phyloP scores from a whole-genome alignment of 148 eudicot genomes.

The Limonium bicolor region DNA sequence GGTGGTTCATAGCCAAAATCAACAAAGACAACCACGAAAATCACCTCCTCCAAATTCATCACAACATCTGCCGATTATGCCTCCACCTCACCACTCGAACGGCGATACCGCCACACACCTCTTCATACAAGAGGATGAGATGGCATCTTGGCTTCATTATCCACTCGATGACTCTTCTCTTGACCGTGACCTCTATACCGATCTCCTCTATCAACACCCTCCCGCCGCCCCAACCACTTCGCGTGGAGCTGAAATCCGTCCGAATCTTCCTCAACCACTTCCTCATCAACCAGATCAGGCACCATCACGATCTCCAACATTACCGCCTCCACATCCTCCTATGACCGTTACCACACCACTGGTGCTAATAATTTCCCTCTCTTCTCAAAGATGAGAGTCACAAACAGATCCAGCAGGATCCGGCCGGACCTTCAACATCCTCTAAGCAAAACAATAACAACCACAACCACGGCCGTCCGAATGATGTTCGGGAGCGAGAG shows the following conservation, averaged over 20 bases:
- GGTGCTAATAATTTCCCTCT: conserved; percentile 22
- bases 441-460: conserved; percentile 8
- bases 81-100: conserved; percentile 4
- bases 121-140: conserved; percentile 55
- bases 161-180: conserved; percentile 30
- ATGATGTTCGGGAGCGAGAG: conserved; percentile 8
- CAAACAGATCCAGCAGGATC: background rate
- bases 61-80: conserved; percentile 5
- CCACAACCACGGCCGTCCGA: too few species aligned
- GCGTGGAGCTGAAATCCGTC: too few species aligned
- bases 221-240: conserved; percentile 5
- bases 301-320: conserved; percentile 1
- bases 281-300: background rate
- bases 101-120: conserved; percentile 14
- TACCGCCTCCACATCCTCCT: background rate
- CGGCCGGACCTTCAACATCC: conserved; percentile 10
- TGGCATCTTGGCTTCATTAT: conserved; percentile 63
- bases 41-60: conserved; percentile 6
- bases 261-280: conserved; percentile 9
- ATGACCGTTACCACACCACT: background rate
- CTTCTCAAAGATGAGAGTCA: conserved; percentile 18
- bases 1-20: conserved; percentile 29
- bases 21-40: conserved; percentile 12
- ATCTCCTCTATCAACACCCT: conserved; percentile 25
- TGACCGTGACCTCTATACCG: conserved; percentile 32